These are phyloP conservation scores for Besnoitia besnoiti DNA, from an alignment of 169 alveolate genomes.

Conservation along the genomic window DNA sequence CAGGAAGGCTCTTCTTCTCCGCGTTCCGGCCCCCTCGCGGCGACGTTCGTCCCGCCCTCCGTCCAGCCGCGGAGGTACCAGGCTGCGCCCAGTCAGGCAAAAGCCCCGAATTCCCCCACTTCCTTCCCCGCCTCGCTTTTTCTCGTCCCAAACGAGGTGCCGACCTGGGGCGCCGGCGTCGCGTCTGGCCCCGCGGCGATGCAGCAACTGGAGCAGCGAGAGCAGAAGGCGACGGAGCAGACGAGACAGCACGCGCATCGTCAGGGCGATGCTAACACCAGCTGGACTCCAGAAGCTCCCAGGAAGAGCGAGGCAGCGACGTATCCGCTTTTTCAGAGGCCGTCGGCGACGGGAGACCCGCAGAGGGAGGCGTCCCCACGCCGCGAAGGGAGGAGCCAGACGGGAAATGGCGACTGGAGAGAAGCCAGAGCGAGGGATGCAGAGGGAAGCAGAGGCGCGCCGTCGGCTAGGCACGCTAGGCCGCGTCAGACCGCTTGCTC, in stretches of 20 bases:
- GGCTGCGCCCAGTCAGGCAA: background rate
- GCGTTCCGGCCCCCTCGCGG: background rate
- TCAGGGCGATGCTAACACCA: too few relatives aligned
- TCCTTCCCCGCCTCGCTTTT: background rate
- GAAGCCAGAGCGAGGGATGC: too few relatives aligned
- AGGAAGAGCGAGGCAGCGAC: too few relatives aligned
- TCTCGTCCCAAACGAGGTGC: background rate
- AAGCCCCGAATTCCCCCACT: background rate
- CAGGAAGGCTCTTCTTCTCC: background rate
- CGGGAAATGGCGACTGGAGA: too few relatives aligned
- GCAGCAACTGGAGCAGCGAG: background rate
- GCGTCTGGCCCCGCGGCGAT: background rate
- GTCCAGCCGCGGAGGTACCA: slow-evolving; percentile 32
- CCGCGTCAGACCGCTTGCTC: background rate
- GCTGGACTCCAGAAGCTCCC: too few relatives aligned
- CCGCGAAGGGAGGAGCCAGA: too few relatives aligned
- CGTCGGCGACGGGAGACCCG: too few relatives aligned
- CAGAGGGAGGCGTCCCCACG: too few relatives aligned
- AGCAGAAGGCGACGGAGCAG: background rate
- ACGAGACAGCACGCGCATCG: background rate
- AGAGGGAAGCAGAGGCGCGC: too few relatives aligned
- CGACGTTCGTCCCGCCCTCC: background rate
- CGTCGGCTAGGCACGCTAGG: background rate
- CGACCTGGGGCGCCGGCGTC: background rate
- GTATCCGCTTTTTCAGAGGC: too few relatives aligned